Base-by-base conservation (phyloP, 2,329 filamentous ascomycete genomes). In the Aureobasidium sp. region DNA sequence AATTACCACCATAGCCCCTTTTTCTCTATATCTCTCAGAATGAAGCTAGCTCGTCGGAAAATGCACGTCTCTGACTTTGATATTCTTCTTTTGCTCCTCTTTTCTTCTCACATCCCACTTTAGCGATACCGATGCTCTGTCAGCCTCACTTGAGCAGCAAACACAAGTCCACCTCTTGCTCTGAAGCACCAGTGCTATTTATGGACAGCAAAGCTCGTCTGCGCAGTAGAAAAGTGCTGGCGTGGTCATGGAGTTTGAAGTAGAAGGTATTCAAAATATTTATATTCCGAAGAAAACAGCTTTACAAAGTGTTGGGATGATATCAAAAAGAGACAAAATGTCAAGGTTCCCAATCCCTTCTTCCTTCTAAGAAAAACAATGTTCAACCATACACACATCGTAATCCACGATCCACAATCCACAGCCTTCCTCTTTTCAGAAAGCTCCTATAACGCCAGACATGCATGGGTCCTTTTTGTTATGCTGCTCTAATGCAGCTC, bases 391-490 rank as follows among this genome's bases (percentile, higher is more conserved):
- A 55, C n/a, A 41, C 37, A 42, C 25, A n/a, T 31, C 25, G 15
- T 39, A 9, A 4, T 39, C 34, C 7, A 39, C 31, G 12, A 42
- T 25, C 49, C 34, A 39, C 49, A 9, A 42, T 25, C 49, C 34
- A 39, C 49, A 9, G 22, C 49, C 29, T 8, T 27, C 29, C 9
- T 12, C 25, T 2, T 36, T 36, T n/a, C 27, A 31, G n/a, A 36
- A 53, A 41, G 34, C 36, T 55, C 51, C 37, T 20, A 37, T 20
- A 55, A 55, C 51, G 51, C 51, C 51, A 42, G 51, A 42, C 37
- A 55, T 55, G 51, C 51, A 55, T 41, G 17, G 20, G 51, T 55
- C 51, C 37, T 29, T 55, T 55, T 42, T 55, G 15, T 52, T 52
- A 14, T 27, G 48, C 29, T n/a, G n/a, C 48, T 51, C 7, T 17